Evolutionary conservation across 2,329 filamentous ascomycete species (phyloP), one percentile per base, ranked within the genome.

Genomic region (Paraconiothyrium sp.): DNA sequence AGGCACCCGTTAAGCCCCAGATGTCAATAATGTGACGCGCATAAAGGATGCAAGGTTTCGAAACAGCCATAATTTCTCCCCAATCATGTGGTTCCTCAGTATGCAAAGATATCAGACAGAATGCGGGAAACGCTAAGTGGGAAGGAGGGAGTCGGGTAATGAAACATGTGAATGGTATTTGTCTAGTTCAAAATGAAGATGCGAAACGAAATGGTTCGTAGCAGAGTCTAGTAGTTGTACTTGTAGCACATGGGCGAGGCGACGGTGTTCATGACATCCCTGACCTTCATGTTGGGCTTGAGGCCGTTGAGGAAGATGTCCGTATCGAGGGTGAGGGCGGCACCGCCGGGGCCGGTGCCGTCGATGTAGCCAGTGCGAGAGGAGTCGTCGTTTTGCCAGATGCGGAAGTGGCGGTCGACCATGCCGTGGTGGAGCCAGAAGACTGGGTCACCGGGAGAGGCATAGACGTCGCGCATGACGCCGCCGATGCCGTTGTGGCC

Each of bases 361-460:
- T 74, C 72, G 63, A 85, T 79, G 48, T 52, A 67, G 27, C 46
- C 66, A 4, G 66, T 39, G 59, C 75, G 74, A 6, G 62, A 57
- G 20, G 57, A 47, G 62, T 74, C 65, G 30, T 47, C 46, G 69
- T 76, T 76, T 70, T 85, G 83, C 83, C 83, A 85, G 62, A 84
- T 82, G 77, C 81, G 83, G 77, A 79, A 85, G 47, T 81, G 77
- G 49, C 82, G 79, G 72, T 85, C 84, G 54, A 85, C 79, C 70
- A 81, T 81, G 16, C 72, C 79, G 64, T 85, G 83, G 73, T 85
- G 83, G 41, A 83, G 74, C 70, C 76, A 85, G 75, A 85, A 85
- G 61, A 78, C 61, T n/a, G 73, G 72, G 66, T 79, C 76, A 22
- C 67, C 69, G 48, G 73, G 72, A 2, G 77, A 78, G 13, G 67